phyloP scores from a whole-genome alignment of 73 alveolate species.

The Paramecium caudatum region DNA sequence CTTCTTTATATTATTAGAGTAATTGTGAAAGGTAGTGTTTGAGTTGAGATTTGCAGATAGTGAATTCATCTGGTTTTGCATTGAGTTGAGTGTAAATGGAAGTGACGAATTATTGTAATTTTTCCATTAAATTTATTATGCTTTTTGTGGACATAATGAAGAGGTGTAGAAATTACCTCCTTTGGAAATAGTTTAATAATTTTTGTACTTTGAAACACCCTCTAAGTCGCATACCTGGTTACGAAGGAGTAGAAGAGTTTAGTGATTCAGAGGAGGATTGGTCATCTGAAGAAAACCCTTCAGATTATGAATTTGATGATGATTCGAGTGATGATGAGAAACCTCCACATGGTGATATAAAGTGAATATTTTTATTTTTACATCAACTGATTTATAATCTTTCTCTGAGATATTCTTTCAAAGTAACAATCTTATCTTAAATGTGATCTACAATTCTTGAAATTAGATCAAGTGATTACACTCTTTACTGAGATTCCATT shows the following conservation, averaged over 20 bases:
- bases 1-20: not conserved
- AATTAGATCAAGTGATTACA: slow-evolving; percentile 20
- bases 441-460: slow-evolving; percentile 58
- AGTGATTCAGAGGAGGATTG: slow-evolving; percentile 40
- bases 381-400: slow-evolving; percentile 15
- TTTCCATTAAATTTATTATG: slow-evolving; percentile 29
- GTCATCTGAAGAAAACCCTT: slow-evolving; percentile 13
- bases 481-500: slow-evolving; percentile 47
- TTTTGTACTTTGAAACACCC: too few relatives aligned
- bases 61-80: slow-evolving; percentile 38
- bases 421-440: slow-evolving; percentile 62
- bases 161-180: too few relatives aligned
- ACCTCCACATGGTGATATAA: not conserved
- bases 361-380: not conserved
- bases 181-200: too few relatives aligned
- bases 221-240: slow-evolving; percentile 15
- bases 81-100: not conserved
- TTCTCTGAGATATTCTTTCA: slow-evolving; percentile 63
- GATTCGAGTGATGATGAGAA: slow-evolving; percentile 44
- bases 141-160: too few relatives aligned
- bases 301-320: not conserved
- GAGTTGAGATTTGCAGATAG: not conserved
- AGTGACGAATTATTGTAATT: slow-evolving; percentile 19
- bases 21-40: not conserved
- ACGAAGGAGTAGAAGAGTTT: not conserved